Base-by-base conservation (phyloP, 2,329 filamentous ascomycete species). In the Talaromyces sp. region DNA sequence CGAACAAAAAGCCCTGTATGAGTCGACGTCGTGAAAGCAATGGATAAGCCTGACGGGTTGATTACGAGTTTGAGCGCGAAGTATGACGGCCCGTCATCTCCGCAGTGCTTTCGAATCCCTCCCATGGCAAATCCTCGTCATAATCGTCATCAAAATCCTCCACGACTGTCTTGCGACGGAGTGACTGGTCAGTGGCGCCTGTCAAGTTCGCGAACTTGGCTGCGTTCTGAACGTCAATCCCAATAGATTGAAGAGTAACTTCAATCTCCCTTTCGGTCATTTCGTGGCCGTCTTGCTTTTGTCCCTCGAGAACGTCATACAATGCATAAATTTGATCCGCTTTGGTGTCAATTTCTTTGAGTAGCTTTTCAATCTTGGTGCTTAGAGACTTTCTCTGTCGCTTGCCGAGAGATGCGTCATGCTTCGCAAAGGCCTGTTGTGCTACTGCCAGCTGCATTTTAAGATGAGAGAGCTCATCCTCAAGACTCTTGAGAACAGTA, bases 221-320 rank as follows among this genome's bases (percentile, higher is more conserved):
- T 59, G 68, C 63, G 15, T 40, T 61, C 19, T 68, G 63, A 22
- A 70, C 65, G 66, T 79, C 73, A 65, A 80, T 75, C 5, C 79
- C 79, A 67, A 81, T 79, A 1, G 76, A 79, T 60, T 79, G 73
- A 15, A 91, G 82, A 0, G 89, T 91, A 71, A 88, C 81, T 71
- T 90, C 88, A 51, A 89, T 80, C 71, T 88, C 84, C 22, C 86
- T 84, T 69, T 86, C 83, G 0, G 81, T 85, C 83, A 90, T 88
- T 68, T 84, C 82, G 72, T 87, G 85, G 0, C 87, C 87, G 2
- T 84, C 83, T 38, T 82, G 82, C 79, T 90, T 91, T 75, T 93
- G 91, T 5, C 89, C 91, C 76, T 94, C 91, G 0, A 95, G 82
- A 1, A 95, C 91, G 75, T 96, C 92, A 71, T 93, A 91, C 15